Conservation (phyloP, 176 grass and related monocot genomes). For the Neostapfia colusana region DNA sequence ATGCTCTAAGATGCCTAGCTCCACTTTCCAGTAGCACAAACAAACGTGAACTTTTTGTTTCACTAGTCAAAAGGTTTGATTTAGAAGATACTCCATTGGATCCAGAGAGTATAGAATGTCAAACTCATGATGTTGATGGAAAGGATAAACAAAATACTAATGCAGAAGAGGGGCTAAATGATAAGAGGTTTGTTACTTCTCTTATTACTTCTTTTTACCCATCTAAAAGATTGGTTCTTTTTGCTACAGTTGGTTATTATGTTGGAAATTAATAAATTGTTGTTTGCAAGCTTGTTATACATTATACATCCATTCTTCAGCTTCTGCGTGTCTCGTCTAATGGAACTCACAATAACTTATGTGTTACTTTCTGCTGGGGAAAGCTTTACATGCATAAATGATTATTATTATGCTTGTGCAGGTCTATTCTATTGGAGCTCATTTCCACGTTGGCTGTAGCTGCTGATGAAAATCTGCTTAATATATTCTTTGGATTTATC, state of each 20-base stretch:
- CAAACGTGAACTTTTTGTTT: slow-evolving; percentile 68
- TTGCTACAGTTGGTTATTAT: slow-evolving; percentile 20
- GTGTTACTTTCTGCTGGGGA: slow-evolving; percentile 28
- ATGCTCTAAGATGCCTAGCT: slow-evolving; percentile 67
- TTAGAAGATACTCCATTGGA: slow-evolving; percentile 49
- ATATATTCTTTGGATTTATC: slow-evolving; percentile 79
- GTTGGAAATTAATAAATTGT: background rate
- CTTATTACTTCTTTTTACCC: slow-evolving; percentile 24
- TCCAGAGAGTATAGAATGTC: slow-evolving; percentile 52
- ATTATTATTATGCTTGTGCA: slow-evolving; percentile 37
- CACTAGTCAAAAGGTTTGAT: slow-evolving; percentile 66
- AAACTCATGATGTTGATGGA: slow-evolving; percentile 37
- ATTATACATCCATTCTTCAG: slow-evolving; percentile 22
- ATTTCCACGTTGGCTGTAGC: slow-evolving; percentile 59
- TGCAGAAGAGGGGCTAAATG: slow-evolving; percentile 38
- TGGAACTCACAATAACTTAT: slow-evolving; percentile 46
- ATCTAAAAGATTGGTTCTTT: slow-evolving; percentile 26
- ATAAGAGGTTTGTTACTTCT: slow-evolving; percentile 50
- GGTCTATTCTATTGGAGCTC: slow-evolving; percentile 73
- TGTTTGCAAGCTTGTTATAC: slow-evolving; percentile 21
- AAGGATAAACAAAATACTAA: slow-evolving; percentile 40
- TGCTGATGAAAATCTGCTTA: slow-evolving; percentile 60
- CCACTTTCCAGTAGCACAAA: slow-evolving; percentile 56
- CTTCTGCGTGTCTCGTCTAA: slow-evolving; percentile 35
- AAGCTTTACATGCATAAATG: slow-evolving; percentile 23